Evolutionary conservation across 2,329 filamentous ascomycete genomes (phyloP), one percentile per base, ranked within the genome.

Genomic region (Alternaria sp.): DNA sequence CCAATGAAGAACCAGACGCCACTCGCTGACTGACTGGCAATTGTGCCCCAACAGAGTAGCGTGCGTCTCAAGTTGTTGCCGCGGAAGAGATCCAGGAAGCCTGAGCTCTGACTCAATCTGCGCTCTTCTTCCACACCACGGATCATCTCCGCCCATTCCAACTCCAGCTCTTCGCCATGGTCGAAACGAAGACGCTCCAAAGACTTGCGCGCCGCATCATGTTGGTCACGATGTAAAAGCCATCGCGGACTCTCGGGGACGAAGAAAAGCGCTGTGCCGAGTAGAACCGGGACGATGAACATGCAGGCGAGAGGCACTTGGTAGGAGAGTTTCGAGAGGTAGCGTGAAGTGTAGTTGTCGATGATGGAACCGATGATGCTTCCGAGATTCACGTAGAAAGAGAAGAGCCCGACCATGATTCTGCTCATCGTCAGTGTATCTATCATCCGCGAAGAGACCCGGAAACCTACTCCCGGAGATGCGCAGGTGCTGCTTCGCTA

Each of bases 1-100:
- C 79, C 82, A 64, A 86, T 85, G 46, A 85, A 72, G 68, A 86
- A 86, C 83, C 84, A 86, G 0, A 82, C 79, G 5, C 84, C 84
- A 1, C 81, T 78, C 0, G 78, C 81, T 0, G 79, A 80, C 63
- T 85, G 83, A 14, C 81, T 82, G 0, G 81, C 81, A 33, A 85
- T 85, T 56, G 83, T 80, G 20, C 79, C 81, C 61, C 82, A 85
- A 71, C 82, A 86, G n/a, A 86, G 76, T 4, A 86, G 75, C 3
- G 84, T 86, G 6, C 84, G 81, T 10, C 84, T 78, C 9, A 86
- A 76, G 56, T 86, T 82, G 12, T 78, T 80, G 1, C 83, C 83
- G 25, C 72, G 79, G 71, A 86, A 85, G 74, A 87, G 82, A 51
- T 87, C 84, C 30, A 82, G 66, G 23, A 84, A 63, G 21, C 84